These are phyloP conservation scores for Aspergillus incahuasiensis DNA, from an alignment of 495 filamentous ascomycete genomes.

Conservation along the genomic window DNA sequence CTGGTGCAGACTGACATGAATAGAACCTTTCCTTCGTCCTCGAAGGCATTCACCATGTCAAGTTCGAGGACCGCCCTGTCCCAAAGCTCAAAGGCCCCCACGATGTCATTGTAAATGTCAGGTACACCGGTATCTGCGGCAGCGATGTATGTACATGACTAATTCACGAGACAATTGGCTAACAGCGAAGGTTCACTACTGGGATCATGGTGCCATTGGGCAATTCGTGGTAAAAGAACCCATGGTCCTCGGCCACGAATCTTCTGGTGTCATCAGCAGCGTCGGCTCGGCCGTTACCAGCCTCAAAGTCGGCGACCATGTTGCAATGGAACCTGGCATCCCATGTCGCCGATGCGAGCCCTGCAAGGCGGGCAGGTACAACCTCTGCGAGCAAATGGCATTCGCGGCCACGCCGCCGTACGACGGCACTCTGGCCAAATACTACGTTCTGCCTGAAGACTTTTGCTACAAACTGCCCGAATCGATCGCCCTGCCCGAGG, in stretches of 20 bases:
- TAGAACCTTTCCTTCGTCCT: slow-evolving; percentile 90
- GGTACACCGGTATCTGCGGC: slow-evolving; percentile 88
- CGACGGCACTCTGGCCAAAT: slow-evolving; percentile 52
- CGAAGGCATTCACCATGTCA: slow-evolving; percentile 64
- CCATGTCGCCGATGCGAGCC: slow-evolving; percentile 49
- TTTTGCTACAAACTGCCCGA: slow-evolving; percentile 52
- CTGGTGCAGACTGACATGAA: background rate
- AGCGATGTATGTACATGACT: slow-evolving; percentile 57
- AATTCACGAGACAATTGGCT: background rate
- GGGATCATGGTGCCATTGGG: slow-evolving; percentile 78
- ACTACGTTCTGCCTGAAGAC: slow-evolving; percentile 51
- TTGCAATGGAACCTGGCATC: slow-evolving; percentile 52
- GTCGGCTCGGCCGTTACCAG: slow-evolving; percentile 53
- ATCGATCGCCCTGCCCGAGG: slow-evolving; percentile 43
- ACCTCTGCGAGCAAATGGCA: slow-evolving; percentile 48
- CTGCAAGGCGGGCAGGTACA: slow-evolving; percentile 50
- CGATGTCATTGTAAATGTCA: slow-evolving; percentile 78
- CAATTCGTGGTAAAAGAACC: slow-evolving; percentile 74
- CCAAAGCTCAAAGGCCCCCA: slow-evolving; percentile 61
- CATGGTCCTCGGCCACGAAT: slow-evolving; percentile 94
- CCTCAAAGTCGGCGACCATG: slow-evolving; percentile 43
- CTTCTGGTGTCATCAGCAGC: slow-evolving; percentile 65
- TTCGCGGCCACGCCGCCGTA: slow-evolving; percentile 53
- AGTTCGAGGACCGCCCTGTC: slow-evolving; percentile 70
- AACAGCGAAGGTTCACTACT: slow-evolving; percentile 70